Evolutionary conservation across 2,329 filamentous ascomycete genomes (phyloP).

Genomic region (Esteya vermicola): DNA sequence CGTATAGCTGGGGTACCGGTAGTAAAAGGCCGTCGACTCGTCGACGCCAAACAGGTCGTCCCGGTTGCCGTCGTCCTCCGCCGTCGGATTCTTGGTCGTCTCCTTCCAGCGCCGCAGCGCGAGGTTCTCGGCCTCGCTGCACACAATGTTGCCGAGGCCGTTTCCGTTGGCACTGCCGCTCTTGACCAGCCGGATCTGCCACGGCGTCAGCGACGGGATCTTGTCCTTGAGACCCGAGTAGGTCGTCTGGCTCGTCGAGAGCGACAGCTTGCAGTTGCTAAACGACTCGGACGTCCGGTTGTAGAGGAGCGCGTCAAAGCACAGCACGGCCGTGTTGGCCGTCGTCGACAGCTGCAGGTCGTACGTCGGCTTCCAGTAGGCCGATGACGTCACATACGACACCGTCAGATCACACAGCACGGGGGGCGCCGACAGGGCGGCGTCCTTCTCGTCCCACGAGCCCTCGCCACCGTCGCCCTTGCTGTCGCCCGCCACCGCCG

Average conservation of each 20-base stretch:
- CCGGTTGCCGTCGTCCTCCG: too few species aligned
- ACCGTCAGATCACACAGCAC: conserved; percentile 33
- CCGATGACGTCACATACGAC: conserved; percentile 44
- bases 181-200: conserved; percentile 37
- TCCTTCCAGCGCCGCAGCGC: too few species aligned
- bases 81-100: too few species aligned
- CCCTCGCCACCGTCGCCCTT: conserved; percentile 2
- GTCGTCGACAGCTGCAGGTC: conserved; percentile 47
- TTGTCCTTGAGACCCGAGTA: conserved; percentile 40
- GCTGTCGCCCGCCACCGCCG: conserved; percentile 13
- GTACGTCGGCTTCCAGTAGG: conserved; percentile 47
- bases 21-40: too few species aligned
- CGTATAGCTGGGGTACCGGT: too few species aligned
- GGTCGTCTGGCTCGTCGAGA: conserved; percentile 49
- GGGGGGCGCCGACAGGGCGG: neutral
- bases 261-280: conserved; percentile 42
- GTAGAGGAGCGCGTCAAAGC: conserved; percentile 47
- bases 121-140: too few species aligned
- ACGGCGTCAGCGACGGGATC: conserved; percentile 39
- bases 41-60: neutral
- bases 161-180: conserved; percentile 1
- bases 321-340: conserved; percentile 33
- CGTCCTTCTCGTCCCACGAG: conserved; percentile 4
- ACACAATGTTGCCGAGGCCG: too few species aligned
- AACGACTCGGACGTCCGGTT: conserved; percentile 52